Evolutionary conservation across 2,329 filamentous ascomycete species (phyloP), one percentile per base, ranked within the genome.

Genomic region (Colletotrichum chlorophyti): DNA sequence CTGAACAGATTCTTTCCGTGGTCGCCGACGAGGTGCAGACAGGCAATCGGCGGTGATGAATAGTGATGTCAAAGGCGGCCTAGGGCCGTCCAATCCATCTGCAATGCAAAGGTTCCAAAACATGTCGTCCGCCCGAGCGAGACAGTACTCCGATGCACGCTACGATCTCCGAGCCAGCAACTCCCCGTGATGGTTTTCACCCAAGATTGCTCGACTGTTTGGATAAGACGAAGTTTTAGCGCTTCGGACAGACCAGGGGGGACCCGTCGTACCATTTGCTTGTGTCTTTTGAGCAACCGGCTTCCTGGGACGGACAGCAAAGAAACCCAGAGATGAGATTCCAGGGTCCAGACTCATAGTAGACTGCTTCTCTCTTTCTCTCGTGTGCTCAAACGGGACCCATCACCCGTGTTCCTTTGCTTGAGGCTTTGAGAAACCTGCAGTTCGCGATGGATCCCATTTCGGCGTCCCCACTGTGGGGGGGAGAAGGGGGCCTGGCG

Each of bases 261-360:
- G n/a, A n/a, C n/a, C n/a, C n/a, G n/a, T n/a, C n/a, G n/a, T n/a
- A n/a, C n/a, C n/a, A n/a, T n/a, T n/a, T n/a, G n/a, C n/a, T n/a
- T n/a, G n/a, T n/a, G n/a, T n/a, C n/a, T n/a, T n/a, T n/a, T n/a
- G n/a, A n/a, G n/a, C n/a, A n/a, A n/a, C n/a, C n/a, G n/a, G n/a
- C n/a, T n/a, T n/a, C n/a, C n/a, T n/a, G n/a, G n/a, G n/a, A n/a
- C n/a, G n/a, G n/a, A n/a, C n/a, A n/a, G n/a, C n/a, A n/a, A n/a
- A n/a, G 5, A 6, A 26, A n/a, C n/a, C n/a, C n/a, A 11, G 6
- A 19, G 42, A 29, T 6, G 9, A 11, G 14, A 55, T 29, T 43
- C 32, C 35, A 55, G 57, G 57, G 57, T 59, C 57, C 51, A 59
- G 51, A 45, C 57, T 51, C n/a, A n/a, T n/a, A n/a, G n/a, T n/a